Percentiles rank a stretch among this genome's conserved stretches.
Evolutionary conservation across 805 yeast species (phyloP).

Genomic region (Suhomyces xylopsoci): DNA sequence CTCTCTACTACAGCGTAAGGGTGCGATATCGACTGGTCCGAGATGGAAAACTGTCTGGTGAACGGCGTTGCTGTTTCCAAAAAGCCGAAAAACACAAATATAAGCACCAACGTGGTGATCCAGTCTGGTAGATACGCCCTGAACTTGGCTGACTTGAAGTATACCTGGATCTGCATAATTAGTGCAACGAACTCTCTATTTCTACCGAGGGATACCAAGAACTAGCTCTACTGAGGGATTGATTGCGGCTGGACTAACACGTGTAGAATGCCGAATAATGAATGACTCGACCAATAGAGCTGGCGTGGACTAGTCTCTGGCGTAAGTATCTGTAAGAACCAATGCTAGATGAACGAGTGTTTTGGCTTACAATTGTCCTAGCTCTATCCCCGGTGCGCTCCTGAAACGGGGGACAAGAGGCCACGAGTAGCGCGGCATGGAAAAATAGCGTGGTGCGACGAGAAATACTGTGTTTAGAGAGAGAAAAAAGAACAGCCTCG

Average conservation of each 20-base stretch:
- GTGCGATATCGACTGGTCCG: conserved; percentile 32
- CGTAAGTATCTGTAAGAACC: neutral
- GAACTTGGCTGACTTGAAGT: conserved; percentile 14
- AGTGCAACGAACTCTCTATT: neutral
- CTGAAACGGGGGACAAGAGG: neutral
- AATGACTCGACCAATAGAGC: neutral
- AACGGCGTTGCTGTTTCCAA: conserved; percentile 36
- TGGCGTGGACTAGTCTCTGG: neutral
- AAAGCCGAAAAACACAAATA: conserved; percentile 25
- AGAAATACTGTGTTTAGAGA: neutral
- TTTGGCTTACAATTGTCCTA: neutral
- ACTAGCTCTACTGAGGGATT: neutral
- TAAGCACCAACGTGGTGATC: conserved; percentile 21
- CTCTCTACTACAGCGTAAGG: conserved; percentile 33
- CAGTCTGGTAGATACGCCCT: conserved; percentile 29
- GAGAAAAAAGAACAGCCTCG: neutral
- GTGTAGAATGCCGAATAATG: neutral
- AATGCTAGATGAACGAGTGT: neutral
- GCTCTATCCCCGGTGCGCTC: neutral
- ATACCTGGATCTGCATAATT: conserved; percentile 4
- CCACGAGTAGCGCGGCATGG: neutral
- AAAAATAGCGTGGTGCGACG: neutral
- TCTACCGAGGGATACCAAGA: neutral
- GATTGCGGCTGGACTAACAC: neutral
- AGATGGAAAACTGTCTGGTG: conserved; percentile 30